Percentiles rank a stretch among this genome's conserved stretches.
Conservation (phyloP, 495 filamentous ascomycete species). For the Filosporella fistucella region DNA sequence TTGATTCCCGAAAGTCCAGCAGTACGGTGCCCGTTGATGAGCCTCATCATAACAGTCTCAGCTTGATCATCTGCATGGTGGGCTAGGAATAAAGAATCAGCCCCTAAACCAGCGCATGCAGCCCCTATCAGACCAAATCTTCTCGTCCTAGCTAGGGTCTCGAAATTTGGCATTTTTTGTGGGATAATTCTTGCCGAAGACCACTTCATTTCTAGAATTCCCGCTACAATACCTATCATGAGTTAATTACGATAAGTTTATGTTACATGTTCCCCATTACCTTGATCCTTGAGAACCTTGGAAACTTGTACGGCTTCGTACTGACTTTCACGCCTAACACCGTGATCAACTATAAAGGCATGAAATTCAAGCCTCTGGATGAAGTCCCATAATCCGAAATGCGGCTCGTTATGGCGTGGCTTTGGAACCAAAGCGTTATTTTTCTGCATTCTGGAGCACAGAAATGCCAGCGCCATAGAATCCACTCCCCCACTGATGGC, state of each 20-base stretch:
- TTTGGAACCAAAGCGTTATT: too few species aligned
- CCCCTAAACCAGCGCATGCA: slow-evolving; percentile 44
- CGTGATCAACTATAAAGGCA: slow-evolving; percentile 78
- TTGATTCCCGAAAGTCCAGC: slow-evolving; percentile 70
- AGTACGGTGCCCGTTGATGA: slow-evolving; percentile 55
- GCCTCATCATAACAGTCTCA: slow-evolving; percentile 78
- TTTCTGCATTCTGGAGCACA: slow-evolving; percentile 51
- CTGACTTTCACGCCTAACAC: slow-evolving; percentile 59
- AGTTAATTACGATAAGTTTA: neutral
- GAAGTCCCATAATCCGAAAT: slow-evolving; percentile 8
- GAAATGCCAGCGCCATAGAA: slow-evolving; percentile 85
- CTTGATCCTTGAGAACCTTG: slow-evolving; percentile 38
- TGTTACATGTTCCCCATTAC: slow-evolving; percentile 12
- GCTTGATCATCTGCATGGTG: slow-evolving; percentile 86
- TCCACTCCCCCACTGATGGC: slow-evolving; percentile 93
- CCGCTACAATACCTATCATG: slow-evolving; percentile 40
- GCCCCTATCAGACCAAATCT: slow-evolving; percentile 67
- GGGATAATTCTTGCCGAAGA: slow-evolving; percentile 30
- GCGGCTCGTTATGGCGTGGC: too few species aligned
- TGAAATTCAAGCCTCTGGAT: too few species aligned
- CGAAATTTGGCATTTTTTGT: slow-evolving; percentile 55
- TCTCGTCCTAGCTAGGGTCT: slow-evolving; percentile 70
- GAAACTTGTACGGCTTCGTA: slow-evolving; percentile 62
- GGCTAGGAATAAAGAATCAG: slow-evolving; percentile 61
- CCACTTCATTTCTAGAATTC: slow-evolving; percentile 51